Conservation (phyloP, 768 basidiomycete species). For the Psilocybe azurescens region DNA sequence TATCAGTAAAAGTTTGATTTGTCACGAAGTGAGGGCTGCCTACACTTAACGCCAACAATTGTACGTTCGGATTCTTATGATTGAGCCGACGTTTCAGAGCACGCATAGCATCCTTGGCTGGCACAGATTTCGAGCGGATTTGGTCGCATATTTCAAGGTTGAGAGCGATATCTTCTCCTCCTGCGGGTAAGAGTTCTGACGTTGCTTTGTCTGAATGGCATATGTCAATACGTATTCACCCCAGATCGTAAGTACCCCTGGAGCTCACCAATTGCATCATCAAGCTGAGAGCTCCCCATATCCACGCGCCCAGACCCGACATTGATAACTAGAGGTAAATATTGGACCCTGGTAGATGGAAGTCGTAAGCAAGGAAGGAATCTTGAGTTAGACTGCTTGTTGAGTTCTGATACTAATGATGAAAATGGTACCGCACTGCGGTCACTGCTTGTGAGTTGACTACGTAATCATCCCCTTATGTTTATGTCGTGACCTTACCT, state of each 20-base stretch:
- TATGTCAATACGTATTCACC: slow-evolving; percentile 4
- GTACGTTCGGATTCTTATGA: slow-evolving; percentile 96
- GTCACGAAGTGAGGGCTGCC: slow-evolving; percentile 35
- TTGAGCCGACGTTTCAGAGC: slow-evolving; percentile 85
- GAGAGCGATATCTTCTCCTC: slow-evolving; percentile 88
- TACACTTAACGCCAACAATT: slow-evolving; percentile 85
- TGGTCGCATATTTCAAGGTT: slow-evolving; percentile 97
- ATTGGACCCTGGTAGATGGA: slow-evolving; percentile 5
- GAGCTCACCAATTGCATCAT: slow-evolving; percentile 80
- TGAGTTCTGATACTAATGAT: slow-evolving; percentile 14
- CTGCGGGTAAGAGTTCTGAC: slow-evolving; percentile 83
- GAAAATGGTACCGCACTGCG: slow-evolving; percentile 5
- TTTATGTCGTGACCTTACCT: background rate
- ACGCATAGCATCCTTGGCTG: slow-evolving; percentile 87
- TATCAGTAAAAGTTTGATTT: slow-evolving; percentile 3
- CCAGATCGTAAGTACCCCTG: background rate
- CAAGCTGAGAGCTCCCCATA: slow-evolving; percentile 87
- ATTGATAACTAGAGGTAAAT: slow-evolving; percentile 33
- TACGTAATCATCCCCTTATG: background rate
- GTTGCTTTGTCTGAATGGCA: slow-evolving; percentile 83
- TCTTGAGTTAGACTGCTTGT: slow-evolving; percentile 6
- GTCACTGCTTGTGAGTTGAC: background rate
- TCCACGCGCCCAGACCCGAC: slow-evolving; percentile 68
- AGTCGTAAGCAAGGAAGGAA: slow-evolving; percentile 8
- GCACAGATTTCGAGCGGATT: slow-evolving; percentile 89